A percentile compares a stretch with the other conserved stretches of the same genome.
Evolutionary conservation across 257 asterid species (phyloP).

Genomic region (Penstemon barbatus): DNA sequence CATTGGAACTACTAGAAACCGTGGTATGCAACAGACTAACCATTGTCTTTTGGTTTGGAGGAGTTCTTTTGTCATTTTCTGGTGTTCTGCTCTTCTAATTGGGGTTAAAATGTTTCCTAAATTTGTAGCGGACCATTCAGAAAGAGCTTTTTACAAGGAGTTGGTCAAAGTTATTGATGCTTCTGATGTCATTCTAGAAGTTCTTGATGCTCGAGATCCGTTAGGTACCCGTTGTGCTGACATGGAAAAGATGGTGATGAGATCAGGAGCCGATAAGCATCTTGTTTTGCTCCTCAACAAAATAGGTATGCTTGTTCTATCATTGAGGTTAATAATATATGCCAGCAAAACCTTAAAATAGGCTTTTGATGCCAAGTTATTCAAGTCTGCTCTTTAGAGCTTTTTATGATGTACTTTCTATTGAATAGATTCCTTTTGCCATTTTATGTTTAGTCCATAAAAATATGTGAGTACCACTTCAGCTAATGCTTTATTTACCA

Average conservation of each 20-base stretch:
- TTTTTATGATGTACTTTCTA: background rate
- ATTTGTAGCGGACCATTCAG: conserved; percentile 56
- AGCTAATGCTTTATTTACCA: background rate
- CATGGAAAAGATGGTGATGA: conserved; percentile 92
- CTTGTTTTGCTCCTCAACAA: conserved; percentile 88
- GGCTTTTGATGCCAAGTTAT: background rate
- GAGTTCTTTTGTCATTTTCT: background rate
- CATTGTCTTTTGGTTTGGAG: background rate
- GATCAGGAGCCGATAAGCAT: conserved; percentile 71
- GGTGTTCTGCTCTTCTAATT: background rate
- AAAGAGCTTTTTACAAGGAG: conserved; percentile 88
- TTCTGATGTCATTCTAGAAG: conserved; percentile 94
- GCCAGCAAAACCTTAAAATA: background rate
- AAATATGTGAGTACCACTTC: background rate
- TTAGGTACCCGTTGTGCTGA: conserved; percentile 87
- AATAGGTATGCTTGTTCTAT: conserved; percentile 54
- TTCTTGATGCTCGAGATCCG: conserved; percentile 98
- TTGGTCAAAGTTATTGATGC: conserved; percentile 87
- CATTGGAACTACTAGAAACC: conserved; percentile 34
- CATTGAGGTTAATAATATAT: background rate
- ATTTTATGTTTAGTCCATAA: background rate
- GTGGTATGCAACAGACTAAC: conserved; percentile 44
- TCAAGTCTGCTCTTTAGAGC: background rate
- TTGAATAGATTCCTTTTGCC: background rate
- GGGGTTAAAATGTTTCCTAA: background rate